Percentiles rank a stretch among this genome's conserved stretches.
phyloP scores from a whole-genome alignment of 805 yeast species.

The Saturnispora galanensis region DNA sequence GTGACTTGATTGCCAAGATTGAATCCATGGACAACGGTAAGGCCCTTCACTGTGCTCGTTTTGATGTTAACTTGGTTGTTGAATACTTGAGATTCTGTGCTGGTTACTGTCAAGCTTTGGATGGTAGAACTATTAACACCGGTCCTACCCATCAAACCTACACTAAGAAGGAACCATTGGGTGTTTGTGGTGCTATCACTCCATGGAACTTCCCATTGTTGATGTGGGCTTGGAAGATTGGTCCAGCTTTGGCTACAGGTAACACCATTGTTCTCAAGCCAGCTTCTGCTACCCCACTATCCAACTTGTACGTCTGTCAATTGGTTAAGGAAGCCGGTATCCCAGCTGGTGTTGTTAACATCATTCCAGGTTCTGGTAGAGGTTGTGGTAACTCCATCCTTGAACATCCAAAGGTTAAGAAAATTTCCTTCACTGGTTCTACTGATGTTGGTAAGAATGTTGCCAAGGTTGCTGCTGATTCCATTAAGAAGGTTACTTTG shows the following conservation, averaged over 20 bases:
- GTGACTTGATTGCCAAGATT: slow-evolving; percentile 54
- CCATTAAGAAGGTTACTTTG: slow-evolving; percentile 69
- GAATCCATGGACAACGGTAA: slow-evolving; percentile 77
- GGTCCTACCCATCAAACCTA: slow-evolving; percentile 55
- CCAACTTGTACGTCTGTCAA: slow-evolving; percentile 67
- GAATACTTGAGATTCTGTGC: slow-evolving; percentile 63
- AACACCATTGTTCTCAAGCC: slow-evolving; percentile 66
- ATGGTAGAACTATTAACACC: slow-evolving; percentile 55
- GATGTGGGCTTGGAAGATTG: slow-evolving; percentile 74
- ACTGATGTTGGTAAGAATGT: slow-evolving; percentile 76
- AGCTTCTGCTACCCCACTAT: slow-evolving; percentile 70
- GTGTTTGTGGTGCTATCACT: slow-evolving; percentile 75
- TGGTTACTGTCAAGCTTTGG: slow-evolving; percentile 61
- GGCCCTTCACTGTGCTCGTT: slow-evolving; percentile 52
- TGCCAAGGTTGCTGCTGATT: slow-evolving; percentile 59
- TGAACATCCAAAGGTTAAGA: slow-evolving; percentile 70
- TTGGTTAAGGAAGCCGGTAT: slow-evolving; percentile 73
- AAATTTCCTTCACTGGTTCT: slow-evolving; percentile 92
- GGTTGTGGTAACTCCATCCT: slow-evolving; percentile 77
- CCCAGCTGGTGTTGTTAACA: slow-evolving; percentile 86
- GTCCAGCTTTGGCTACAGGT: slow-evolving; percentile 72
- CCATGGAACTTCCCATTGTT: slow-evolving; percentile 82
- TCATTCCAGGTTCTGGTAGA: slow-evolving; percentile 79
- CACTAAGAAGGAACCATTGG: slow-evolving; percentile 66
- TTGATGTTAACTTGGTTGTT: slow-evolving; percentile 57